These are phyloP conservation scores for Flaveria bidentis DNA, from an alignment of 129 eudicot species.

Conservation along the genomic window DNA sequence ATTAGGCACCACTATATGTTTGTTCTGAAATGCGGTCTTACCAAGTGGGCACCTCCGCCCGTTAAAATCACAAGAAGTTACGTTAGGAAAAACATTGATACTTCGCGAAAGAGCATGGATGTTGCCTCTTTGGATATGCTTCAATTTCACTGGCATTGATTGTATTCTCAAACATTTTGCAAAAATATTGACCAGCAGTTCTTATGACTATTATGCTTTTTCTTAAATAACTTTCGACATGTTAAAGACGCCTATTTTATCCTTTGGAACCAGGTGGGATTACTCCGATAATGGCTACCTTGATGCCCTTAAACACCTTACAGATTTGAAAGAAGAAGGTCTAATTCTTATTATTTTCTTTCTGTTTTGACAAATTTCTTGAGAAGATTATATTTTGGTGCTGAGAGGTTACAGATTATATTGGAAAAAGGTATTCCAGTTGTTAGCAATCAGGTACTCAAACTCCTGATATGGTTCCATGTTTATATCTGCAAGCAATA, in stretches of 20 bases:
- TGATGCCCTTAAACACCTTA: conserved; percentile 95
- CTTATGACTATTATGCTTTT: not conserved
- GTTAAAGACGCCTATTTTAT: not conserved
- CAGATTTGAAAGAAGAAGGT: conserved; percentile 98
- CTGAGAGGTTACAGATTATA: conserved; percentile 71
- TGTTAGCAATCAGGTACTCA: conserved; percentile 88
- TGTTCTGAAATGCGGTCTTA: conserved; percentile 62
- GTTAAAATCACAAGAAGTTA: conserved; percentile 93
- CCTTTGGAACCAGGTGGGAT: conserved; percentile 78
- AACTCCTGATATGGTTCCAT: not conserved
- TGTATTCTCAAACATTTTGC: conserved; percentile 2
- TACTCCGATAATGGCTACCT: conserved; percentile 91
- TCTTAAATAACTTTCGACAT: too few relatives aligned
- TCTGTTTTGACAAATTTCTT: conserved; percentile 23
- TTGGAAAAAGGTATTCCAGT: conserved; percentile 92
- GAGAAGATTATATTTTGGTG: conserved; percentile 66
- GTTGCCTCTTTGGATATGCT: conserved; percentile 97
- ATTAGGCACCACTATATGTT: not conserved
- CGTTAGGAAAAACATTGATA: conserved; percentile 71
- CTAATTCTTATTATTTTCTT: conserved; percentile 16
- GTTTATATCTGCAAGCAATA: not conserved
- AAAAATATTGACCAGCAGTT: not conserved
- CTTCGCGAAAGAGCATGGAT: conserved; percentile 96
- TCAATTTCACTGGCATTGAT: conserved; percentile 89
- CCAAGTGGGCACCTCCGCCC: conserved; percentile 99